Evolutionary conservation across 1,284 basidiomycete species (phyloP).

Genomic region (Sporisorium sorghi): DNA sequence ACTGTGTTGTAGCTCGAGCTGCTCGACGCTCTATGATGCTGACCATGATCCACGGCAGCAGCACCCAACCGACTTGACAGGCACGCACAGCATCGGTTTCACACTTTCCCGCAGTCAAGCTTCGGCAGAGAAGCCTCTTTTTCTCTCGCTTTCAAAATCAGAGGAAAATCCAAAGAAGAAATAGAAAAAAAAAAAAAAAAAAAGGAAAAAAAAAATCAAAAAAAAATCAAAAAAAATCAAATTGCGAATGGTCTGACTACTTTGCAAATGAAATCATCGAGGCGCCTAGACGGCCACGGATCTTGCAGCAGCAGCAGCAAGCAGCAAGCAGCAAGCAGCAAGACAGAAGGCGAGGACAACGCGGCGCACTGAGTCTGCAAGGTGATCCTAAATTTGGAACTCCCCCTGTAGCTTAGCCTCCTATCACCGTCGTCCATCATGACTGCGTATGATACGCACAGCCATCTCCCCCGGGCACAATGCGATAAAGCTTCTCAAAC

Average conservation of each 20-base stretch:
- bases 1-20: not conserved
- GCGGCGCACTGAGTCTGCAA: not conserved
- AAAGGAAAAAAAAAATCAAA: not conserved
- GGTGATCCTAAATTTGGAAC: constrained; percentile 21
- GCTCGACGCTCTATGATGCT: not conserved
- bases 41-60: constrained; percentile 1
- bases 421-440: too few species aligned
- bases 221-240: not conserved
- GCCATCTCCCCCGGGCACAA: not conserved
- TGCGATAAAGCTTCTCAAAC: not conserved
- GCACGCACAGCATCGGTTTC: constrained; percentile 4
- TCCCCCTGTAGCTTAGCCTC: not conserved
- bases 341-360: not conserved
- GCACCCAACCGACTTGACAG: constrained; percentile 8
- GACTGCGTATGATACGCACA: not conserved
- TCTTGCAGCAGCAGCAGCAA: too few species aligned
- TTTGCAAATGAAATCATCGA: too few species aligned
- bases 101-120: not conserved
- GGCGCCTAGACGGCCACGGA: too few species aligned
- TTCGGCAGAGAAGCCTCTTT: not conserved
- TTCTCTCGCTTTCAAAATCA: not conserved
- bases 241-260: too few species aligned
- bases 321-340: too few species aligned
- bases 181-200: not conserved
- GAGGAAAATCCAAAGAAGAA: not conserved